Conservation (phyloP, 768 basidiomycete species). For the Leccinum boreale region DNA sequence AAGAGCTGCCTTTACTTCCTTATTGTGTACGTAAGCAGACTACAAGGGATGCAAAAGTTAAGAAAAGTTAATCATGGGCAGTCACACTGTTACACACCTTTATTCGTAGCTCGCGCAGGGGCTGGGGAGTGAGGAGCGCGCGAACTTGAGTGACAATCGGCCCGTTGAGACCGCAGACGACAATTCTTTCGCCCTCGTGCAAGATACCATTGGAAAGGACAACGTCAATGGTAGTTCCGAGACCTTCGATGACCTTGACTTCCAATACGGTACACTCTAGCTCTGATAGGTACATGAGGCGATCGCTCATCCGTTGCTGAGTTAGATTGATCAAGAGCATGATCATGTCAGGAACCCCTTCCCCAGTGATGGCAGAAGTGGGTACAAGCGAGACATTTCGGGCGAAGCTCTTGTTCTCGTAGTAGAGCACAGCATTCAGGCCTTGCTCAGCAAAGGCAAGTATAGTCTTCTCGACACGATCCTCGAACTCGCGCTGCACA, state of each 20-base stretch:
- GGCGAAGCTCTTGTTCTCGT: slow-evolving; percentile 94
- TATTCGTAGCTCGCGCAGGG: slow-evolving; percentile 89
- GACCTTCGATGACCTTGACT: slow-evolving; percentile 97
- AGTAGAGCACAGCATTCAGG: slow-evolving; percentile 91
- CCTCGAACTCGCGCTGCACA: slow-evolving; percentile 90
- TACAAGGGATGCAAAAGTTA: slow-evolving; percentile 29
- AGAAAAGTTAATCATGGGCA: neutral
- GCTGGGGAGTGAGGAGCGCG: slow-evolving; percentile 93
- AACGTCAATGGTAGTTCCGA: slow-evolving; percentile 97
- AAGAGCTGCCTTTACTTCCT: slow-evolving; percentile 93
- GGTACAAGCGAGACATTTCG: slow-evolving; percentile 95
- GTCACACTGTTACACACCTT: slow-evolving; percentile 58
- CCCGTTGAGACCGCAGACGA: slow-evolving; percentile 95
- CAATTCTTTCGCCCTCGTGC: slow-evolving; percentile 89
- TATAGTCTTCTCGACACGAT: slow-evolving; percentile 79
- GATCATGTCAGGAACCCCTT: slow-evolving; percentile 99
- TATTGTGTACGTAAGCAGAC: slow-evolving; percentile 97
- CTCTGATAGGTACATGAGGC: slow-evolving; percentile 96
- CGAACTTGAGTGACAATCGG: slow-evolving; percentile 95
- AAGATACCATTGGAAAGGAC: slow-evolving; percentile 93
- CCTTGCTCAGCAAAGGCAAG: slow-evolving; percentile 98
- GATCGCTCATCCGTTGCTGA: slow-evolving; percentile 96
- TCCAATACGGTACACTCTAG: slow-evolving; percentile 97
- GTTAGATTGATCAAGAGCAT: slow-evolving; percentile 97
- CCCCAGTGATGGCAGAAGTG: slow-evolving; percentile 96